Percentiles rank a stretch among this genome's conserved stretches.
phyloP scores from a whole-genome alignment of 441 rosid genomes.

The Pelargonium citronellum region DNA sequence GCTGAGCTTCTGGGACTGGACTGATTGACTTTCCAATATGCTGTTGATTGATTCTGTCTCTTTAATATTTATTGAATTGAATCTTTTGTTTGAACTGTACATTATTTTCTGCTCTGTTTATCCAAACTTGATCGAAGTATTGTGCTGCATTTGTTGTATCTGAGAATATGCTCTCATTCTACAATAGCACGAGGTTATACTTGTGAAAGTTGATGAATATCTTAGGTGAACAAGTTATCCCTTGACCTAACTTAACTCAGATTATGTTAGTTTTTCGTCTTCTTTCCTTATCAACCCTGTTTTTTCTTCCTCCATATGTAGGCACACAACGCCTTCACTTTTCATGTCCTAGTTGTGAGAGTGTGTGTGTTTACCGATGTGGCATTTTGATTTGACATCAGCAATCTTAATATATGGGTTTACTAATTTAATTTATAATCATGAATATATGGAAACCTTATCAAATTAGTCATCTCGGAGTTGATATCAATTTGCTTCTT shows the following conservation, averaged over 20 bases:
- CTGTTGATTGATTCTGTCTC: conserved; percentile 40
- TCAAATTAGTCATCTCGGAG: neutral
- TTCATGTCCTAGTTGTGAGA: neutral
- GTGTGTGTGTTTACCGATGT: neutral
- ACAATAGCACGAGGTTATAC: neutral
- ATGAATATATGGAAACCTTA: no score
- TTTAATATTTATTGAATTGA: conserved; percentile 1
- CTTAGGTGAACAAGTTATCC: neutral
- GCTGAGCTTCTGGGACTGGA: conserved; percentile 30
- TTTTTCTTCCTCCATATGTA: neutral
- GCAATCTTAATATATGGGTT: neutral
- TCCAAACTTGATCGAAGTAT: neutral
- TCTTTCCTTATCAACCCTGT: neutral
- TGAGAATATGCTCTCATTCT: neutral
- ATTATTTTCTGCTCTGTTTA: neutral
- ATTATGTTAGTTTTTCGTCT: neutral
- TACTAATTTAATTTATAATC: neutral
- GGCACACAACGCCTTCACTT: neutral
- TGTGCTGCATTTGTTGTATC: neutral
- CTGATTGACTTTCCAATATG: conserved; percentile 29
- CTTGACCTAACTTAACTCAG: neutral
- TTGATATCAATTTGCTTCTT: conserved; percentile 14
- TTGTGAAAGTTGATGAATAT: neutral
- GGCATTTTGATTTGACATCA: neutral
- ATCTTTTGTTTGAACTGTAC: neutral